Conservation (phyloP, 345 rosid genomes). For the Corchorus capsularis region DNA sequence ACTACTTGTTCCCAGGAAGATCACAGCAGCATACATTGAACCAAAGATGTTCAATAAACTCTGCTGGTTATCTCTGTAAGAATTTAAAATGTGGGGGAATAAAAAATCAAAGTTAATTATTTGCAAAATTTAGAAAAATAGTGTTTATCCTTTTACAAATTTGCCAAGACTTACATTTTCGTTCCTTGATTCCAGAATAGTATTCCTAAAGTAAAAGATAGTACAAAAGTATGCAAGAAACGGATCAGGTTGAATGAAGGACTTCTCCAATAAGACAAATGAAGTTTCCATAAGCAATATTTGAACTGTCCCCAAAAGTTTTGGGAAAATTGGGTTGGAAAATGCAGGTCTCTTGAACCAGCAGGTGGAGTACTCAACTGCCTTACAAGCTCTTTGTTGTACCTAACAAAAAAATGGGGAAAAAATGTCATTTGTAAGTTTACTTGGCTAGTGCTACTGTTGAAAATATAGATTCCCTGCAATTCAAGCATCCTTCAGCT, state of each 20-base stretch:
- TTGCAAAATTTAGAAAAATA: background rate
- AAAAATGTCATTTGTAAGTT: background rate
- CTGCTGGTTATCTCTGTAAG: slow-evolving; percentile 60
- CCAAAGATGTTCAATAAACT: slow-evolving; percentile 62
- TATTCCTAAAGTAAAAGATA: slow-evolving; percentile 59
- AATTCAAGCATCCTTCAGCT: background rate
- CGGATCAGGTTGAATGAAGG: slow-evolving; percentile 72
- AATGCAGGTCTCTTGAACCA: slow-evolving; percentile 57
- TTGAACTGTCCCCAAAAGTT: slow-evolving; percentile 68
- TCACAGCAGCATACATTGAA: slow-evolving; percentile 41
- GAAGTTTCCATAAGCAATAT: slow-evolving; percentile 76
- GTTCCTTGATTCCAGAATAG: slow-evolving; percentile 74
- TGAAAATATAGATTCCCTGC: background rate
- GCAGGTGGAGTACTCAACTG: slow-evolving; percentile 46
- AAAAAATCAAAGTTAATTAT: background rate
- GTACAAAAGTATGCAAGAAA: slow-evolving; percentile 26
- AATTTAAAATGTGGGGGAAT: background rate
- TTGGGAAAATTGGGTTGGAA: slow-evolving; percentile 52
- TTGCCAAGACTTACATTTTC: slow-evolving; percentile 48
- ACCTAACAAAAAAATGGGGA: slow-evolving; percentile 30
- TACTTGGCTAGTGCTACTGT: background rate
- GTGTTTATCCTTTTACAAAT: no score
- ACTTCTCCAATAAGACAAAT: slow-evolving; percentile 84
- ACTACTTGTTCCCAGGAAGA: slow-evolving; percentile 65
- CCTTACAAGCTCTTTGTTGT: slow-evolving; percentile 47